Conservation (phyloP, 2,329 filamentous ascomycete species). For the Botrytis tulipae region DNA sequence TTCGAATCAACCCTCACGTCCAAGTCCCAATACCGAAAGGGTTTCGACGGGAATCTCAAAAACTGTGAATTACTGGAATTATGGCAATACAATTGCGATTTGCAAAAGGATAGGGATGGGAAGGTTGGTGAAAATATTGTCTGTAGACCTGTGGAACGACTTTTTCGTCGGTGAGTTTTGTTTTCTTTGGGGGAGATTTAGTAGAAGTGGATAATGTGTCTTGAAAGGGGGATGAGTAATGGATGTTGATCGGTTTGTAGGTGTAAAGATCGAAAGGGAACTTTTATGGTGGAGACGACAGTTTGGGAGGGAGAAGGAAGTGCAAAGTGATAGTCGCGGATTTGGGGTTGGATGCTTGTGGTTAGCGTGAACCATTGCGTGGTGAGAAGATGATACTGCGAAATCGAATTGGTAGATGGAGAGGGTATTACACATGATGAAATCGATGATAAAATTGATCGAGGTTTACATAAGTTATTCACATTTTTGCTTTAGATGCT, state of each 20-base stretch:
- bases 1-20: slow-evolving; percentile 34
- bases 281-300: slow-evolving; percentile 62
- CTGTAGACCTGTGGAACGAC: slow-evolving; percentile 57
- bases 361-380: not conserved
- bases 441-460: not conserved
- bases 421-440: not conserved
- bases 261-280: slow-evolving; percentile 56
- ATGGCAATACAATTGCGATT: slow-evolving; percentile 44
- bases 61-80: slow-evolving; percentile 43
- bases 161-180: slow-evolving; percentile 57
- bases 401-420: no score
- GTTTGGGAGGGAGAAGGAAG: slow-evolving; percentile 50
- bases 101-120: slow-evolving; percentile 47
- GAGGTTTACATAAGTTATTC: not conserved
- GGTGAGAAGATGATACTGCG: not conserved
- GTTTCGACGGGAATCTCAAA: slow-evolving; percentile 55
- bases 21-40: slow-evolving; percentile 44
- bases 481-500: not conserved
- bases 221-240: slow-evolving; percentile 8
- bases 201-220: not conserved
- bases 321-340: not conserved
- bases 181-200: not conserved
- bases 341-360: not conserved
- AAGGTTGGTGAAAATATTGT: slow-evolving; percentile 44
- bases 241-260: slow-evolving; percentile 40